Evolutionary conservation across 192 early-diverging fungal genomes (phyloP), one percentile per base, ranked within the genome.

Genomic region (Coemansia sp.): DNA sequence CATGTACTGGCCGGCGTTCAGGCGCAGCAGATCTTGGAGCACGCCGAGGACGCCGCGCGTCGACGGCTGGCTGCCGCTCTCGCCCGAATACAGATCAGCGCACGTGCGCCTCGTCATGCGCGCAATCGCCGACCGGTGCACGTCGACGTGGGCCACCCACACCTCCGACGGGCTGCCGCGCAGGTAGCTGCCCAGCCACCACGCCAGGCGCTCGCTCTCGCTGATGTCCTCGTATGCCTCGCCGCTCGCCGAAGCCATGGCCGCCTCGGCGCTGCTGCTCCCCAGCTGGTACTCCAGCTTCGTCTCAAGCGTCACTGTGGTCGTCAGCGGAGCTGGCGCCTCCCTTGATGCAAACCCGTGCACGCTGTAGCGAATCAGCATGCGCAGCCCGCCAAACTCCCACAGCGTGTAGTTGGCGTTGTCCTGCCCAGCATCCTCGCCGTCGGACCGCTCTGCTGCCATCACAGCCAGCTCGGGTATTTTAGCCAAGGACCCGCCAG

Each of bases 321-420:
- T 60, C 20, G 60, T 31, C 17, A 51, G 17, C 20, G 41, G 24
- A 0, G 65, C 62, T 19, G 36, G 17, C 22, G 45, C 24, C 36
- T 61, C 64, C 11, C 22, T 20, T 1, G 42, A 24, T 10, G 54
- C 46, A 40, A 82, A 82, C 27, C 63, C 74, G 14, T 82, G 66
- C 25, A 82, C 74, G 19, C 60, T 49, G 60, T 71, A 82, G 17
- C 79, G 74, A 27, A 82, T 61, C 9, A 82, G 43, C 9, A 82
- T 31, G 0, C 79, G 70, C 41, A 67, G 65, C 7, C 59, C 79
- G 37, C 74, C 70, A 46, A 82, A 62, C 60, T 73, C 79, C 79
- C 79, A 82, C 66, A 76, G 43, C 31, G 79, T 82, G 38, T 82
- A 82, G 20, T 64, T 82, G 10, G 69, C 69, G 49, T 77, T 77